These are phyloP conservation scores for Pseudogymnoascus sp. DNA, from an alignment of 2,329 filamentous ascomycete species.

Conservation along the genomic window DNA sequence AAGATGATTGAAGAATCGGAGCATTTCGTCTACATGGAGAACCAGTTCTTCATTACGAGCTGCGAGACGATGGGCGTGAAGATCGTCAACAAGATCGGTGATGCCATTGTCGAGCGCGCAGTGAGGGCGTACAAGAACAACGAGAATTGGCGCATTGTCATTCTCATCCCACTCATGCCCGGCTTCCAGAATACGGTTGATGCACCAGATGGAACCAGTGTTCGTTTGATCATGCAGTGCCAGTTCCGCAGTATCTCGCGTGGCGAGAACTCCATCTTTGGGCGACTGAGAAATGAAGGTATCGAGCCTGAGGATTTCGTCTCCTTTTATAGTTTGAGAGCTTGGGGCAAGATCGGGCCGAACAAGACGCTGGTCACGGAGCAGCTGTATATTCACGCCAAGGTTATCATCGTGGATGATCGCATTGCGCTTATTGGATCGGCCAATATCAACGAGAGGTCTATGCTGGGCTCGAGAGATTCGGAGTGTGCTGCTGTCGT, in stretches of 20 bases:
- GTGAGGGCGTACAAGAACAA: slow-evolving; percentile 74
- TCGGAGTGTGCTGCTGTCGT: slow-evolving; percentile 88
- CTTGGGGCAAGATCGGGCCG: slow-evolving; percentile 85
- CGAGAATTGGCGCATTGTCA: slow-evolving; percentile 83
- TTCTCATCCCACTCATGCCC: slow-evolving; percentile 93
- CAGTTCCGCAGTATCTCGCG: slow-evolving; percentile 95
- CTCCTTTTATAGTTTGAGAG: slow-evolving; percentile 83
- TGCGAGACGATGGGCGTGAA: slow-evolving; percentile 80
- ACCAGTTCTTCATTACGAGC: slow-evolving; percentile 96
- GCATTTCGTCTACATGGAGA: slow-evolving; percentile 97
- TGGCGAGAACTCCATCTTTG: slow-evolving; percentile 87
- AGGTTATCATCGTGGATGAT: slow-evolving; percentile 93
- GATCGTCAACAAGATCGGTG: slow-evolving; percentile 88
- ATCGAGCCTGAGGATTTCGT: slow-evolving; percentile 96
- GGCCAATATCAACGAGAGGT: slow-evolving; percentile 97
- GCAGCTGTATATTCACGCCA: slow-evolving; percentile 96
- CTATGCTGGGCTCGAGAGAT: slow-evolving; percentile 85
- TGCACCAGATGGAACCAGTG: slow-evolving; percentile 86
- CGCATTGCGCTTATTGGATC: slow-evolving; percentile 89
- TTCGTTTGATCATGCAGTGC: slow-evolving; percentile 92
- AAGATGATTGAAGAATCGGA: slow-evolving; percentile 93
- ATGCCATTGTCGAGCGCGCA: slow-evolving; percentile 88
- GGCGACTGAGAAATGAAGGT: slow-evolving; percentile 65
- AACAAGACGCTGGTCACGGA: slow-evolving; percentile 83
- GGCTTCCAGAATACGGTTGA: slow-evolving; percentile 97